Conservation (phyloP, 805 yeast genomes). For the Metschnikowia vanudenii region DNA sequence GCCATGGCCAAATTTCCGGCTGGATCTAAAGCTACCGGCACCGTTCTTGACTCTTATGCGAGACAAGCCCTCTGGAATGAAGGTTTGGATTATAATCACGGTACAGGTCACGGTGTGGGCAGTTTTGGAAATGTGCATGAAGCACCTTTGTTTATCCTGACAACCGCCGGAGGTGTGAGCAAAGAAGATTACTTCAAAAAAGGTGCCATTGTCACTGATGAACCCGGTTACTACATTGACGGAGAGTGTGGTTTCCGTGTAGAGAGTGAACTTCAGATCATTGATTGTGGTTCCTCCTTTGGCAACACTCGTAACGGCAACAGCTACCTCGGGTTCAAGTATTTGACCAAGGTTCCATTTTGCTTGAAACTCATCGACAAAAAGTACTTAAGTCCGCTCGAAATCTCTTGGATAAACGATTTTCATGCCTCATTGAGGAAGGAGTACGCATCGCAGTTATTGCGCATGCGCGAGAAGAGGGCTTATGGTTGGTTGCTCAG, state of each 20-base stretch:
- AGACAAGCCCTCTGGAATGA: conserved; percentile 77
- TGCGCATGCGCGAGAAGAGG: conserved; percentile 52
- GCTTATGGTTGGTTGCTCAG: conserved; percentile 69
- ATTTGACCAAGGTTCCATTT: conserved; percentile 44
- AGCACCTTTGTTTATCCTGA: conserved; percentile 84
- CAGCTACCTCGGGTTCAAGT: conserved; percentile 37
- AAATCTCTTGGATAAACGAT: conserved; percentile 40
- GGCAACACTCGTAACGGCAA: conserved; percentile 31
- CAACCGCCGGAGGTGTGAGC: conserved; percentile 50
- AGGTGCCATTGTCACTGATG: conserved; percentile 84
- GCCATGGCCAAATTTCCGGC: conserved; percentile 78
- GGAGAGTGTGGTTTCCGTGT: conserved; percentile 89
- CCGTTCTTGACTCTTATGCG: conserved; percentile 75
- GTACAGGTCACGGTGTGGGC: conserved; percentile 98
- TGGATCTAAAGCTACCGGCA: conserved; percentile 60
- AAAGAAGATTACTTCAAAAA: conserved; percentile 37
- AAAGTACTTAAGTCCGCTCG: conserved; percentile 28
- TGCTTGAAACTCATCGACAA: conserved; percentile 36
- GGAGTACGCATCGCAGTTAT: conserved; percentile 37
- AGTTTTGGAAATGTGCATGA: conserved; percentile 90
- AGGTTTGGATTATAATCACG: conserved; percentile 88
- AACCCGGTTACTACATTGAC: conserved; percentile 91
- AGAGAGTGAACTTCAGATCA: conserved; percentile 74
- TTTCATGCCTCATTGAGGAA: conserved; percentile 33
- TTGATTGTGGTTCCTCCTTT: conserved; percentile 41